Conservation (phyloP, 2,329 filamentous ascomycete genomes). For the Penicillium glabrum region DNA sequence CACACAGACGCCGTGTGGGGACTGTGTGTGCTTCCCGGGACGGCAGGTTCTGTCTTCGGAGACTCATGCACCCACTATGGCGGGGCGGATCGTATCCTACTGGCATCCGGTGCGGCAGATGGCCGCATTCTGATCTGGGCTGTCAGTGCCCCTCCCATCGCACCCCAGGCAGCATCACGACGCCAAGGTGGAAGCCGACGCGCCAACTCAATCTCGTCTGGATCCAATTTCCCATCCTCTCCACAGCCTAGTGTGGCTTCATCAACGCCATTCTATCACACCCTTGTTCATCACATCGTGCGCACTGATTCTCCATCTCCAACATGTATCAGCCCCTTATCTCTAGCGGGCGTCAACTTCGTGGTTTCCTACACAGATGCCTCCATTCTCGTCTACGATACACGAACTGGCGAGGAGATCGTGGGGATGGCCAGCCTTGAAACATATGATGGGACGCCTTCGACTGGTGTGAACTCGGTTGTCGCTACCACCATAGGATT, state of each 20-base stretch:
- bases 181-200: conserved; percentile 75
- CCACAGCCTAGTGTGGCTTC: conserved; percentile 87
- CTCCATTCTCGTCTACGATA: conserved; percentile 88
- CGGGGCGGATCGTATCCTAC: conserved; percentile 77
- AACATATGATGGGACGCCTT: conserved; percentile 84
- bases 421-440: conserved; percentile 91
- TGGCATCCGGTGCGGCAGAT: conserved; percentile 90
- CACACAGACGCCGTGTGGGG: conserved; percentile 97
- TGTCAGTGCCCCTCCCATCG: conserved; percentile 83
- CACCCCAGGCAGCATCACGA: conserved; percentile 71
- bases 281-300: conserved; percentile 81
- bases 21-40: conserved; percentile 85
- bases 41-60: conserved; percentile 77
- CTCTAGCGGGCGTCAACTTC: conserved; percentile 78
- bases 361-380: conserved; percentile 92
- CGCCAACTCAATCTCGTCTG: conserved; percentile 91
- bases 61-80: conserved; percentile 69
- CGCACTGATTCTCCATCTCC: conserved; percentile 71
- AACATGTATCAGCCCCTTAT: conserved; percentile 90
- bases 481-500: conserved; percentile 83
- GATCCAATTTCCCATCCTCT: conserved; percentile 84
- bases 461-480: conserved; percentile 83
- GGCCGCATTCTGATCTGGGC: conserved; percentile 93
- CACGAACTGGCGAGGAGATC: conserved; percentile 84
- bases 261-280: conserved; percentile 82